Conservation (phyloP, 2,329 filamentous ascomycete species). For the Ophiostoma ulmi region DNA sequence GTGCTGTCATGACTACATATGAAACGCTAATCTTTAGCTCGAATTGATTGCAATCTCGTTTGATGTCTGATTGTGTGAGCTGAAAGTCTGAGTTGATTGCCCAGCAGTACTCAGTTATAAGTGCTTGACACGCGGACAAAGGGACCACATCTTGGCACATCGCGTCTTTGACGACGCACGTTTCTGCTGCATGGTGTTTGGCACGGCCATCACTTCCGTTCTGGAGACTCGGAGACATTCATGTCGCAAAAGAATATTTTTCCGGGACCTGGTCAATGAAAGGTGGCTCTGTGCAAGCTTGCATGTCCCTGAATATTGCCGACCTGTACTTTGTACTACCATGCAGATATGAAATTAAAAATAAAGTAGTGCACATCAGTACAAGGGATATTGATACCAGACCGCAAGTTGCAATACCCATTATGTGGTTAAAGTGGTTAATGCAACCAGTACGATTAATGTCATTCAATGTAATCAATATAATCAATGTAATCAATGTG, state of each 20-base stretch:
- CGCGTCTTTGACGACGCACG: not conserved
- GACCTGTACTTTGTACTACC: not conserved
- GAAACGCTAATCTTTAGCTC: not conserved
- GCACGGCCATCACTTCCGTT: slow-evolving; percentile 1
- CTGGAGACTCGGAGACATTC: not conserved
- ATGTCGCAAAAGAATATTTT: not conserved
- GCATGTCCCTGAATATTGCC: not conserved
- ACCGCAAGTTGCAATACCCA: not conserved
- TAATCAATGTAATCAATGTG: not conserved
- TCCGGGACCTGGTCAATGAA: not conserved
- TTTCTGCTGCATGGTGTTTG: not conserved
- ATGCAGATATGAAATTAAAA: no score
- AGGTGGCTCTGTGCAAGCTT: not conserved
- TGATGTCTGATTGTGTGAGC: not conserved
- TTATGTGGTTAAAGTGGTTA: not conserved
- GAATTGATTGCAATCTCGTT: not conserved
- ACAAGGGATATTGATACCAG: not conserved
- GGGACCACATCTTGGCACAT: not conserved
- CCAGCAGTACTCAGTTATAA: no score
- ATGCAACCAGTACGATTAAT: not conserved
- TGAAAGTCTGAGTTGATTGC: not conserved
- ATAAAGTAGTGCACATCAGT: not conserved
- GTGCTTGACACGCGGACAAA: not conserved
- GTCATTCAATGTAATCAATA: not conserved
- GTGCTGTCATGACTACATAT: not conserved